Conservation (phyloP, 179 eudicot species). For the Beta lomatogona region DNA sequence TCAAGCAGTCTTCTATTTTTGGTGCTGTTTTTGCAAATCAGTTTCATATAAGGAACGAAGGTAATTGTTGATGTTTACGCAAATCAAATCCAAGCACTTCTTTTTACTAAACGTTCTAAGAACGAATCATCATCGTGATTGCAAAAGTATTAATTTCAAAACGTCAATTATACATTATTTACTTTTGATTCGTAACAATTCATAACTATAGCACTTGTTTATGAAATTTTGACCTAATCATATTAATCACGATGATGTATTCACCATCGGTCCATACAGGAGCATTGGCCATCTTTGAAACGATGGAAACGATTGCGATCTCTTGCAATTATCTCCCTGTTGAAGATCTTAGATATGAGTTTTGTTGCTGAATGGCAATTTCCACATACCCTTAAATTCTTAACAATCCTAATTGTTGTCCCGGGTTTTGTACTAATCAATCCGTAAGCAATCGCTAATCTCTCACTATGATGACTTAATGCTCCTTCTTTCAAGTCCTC, state of each 20-base stretch:
- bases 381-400: slow-evolving; percentile 60
- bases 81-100: too few relatives aligned
- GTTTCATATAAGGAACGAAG: too few relatives aligned
- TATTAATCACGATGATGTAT: background rate
- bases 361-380: slow-evolving; percentile 58
- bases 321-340: slow-evolving; percentile 51
- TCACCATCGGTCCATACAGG: slow-evolving; percentile 59
- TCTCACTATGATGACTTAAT: slow-evolving; percentile 52
- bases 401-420: slow-evolving; percentile 47
- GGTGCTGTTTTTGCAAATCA: too few relatives aligned
- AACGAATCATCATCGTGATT: too few relatives aligned
- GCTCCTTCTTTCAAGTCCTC: slow-evolving; percentile 55
- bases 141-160: too few relatives aligned
- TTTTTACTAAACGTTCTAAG: too few relatives aligned
- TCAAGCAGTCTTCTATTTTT: too few relatives aligned
- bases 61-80: too few relatives aligned
- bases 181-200: too few relatives aligned
- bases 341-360: slow-evolving; percentile 45
- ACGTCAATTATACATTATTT: too few relatives aligned
- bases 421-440: slow-evolving; percentile 53
- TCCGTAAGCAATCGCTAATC: slow-evolving; percentile 56
- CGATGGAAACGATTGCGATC: slow-evolving; percentile 59
- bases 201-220: background rate
- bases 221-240: background rate
- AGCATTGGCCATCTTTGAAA: slow-evolving; percentile 55